These are phyloP conservation scores for Scutellaria baicalensis DNA, from an alignment of 257 asterid genomes.

Conservation along the genomic window DNA sequence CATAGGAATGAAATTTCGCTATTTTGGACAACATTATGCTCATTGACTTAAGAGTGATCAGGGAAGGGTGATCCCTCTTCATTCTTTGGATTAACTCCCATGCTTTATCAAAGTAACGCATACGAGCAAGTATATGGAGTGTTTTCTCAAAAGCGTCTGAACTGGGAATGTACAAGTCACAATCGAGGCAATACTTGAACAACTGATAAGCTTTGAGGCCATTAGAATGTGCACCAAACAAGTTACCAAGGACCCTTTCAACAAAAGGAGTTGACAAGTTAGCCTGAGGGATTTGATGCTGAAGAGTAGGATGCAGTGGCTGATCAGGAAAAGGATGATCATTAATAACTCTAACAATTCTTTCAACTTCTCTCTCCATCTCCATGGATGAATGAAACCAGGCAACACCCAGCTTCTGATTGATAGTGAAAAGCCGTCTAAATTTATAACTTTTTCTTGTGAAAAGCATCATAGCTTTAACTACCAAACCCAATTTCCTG, in stretches of 20 bases:
- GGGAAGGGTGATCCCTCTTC: conserved; percentile 42
- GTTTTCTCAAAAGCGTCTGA: conserved; percentile 89
- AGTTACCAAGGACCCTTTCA: conserved; percentile 65
- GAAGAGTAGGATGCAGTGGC: conserved; percentile 48
- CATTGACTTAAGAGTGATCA: conserved; percentile 80
- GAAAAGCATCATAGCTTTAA: conserved; percentile 24
- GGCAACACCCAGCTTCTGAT: conserved; percentile 23
- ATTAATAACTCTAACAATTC: conserved; percentile 42
- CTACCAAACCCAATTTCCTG: background rate
- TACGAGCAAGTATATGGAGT: conserved; percentile 75
- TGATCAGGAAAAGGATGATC: conserved; percentile 63
- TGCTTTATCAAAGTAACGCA: conserved; percentile 82
- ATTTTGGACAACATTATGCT: conserved; percentile 82
- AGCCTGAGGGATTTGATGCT: conserved; percentile 29
- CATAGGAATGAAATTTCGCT: conserved; percentile 69
- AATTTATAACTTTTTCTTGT: conserved; percentile 4
- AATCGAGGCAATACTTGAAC: conserved; percentile 55
- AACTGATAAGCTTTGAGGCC: conserved; percentile 85
- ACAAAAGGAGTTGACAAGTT: conserved; percentile 47
- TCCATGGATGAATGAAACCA: conserved; percentile 31
- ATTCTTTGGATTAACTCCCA: conserved; percentile 68
- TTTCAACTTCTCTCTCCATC: conserved; percentile 25
- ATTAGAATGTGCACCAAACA: conserved; percentile 78
- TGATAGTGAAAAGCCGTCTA: conserved; percentile 6
- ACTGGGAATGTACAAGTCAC: conserved; percentile 46